phyloP scores from a whole-genome alignment of 2,329 filamentous ascomycete genomes.

The Cytospora paraplurivora region DNA sequence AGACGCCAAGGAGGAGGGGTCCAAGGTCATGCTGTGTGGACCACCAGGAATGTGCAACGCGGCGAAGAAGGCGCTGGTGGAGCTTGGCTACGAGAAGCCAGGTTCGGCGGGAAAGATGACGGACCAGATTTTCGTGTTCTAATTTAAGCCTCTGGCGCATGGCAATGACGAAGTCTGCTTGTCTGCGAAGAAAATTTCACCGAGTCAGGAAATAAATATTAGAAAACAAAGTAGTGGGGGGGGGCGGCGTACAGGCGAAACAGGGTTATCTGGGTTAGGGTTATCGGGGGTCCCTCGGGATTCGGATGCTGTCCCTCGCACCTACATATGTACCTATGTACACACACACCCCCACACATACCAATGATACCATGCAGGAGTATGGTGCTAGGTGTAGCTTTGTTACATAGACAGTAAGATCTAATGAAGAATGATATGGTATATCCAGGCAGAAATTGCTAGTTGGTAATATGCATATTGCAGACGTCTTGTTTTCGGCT shows the following conservation, averaged over 20 bases:
- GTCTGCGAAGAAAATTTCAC: not conserved
- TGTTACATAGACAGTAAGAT: not conserved
- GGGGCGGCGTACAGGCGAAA: not conserved
- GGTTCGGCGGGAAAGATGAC: conserved; percentile 52
- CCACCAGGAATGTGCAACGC: conserved; percentile 63
- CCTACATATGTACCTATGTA: not conserved
- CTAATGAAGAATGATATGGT: not conserved
- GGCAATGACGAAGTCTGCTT: not conserved
- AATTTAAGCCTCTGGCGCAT: conserved; percentile 11
- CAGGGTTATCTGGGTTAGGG: not conserved
- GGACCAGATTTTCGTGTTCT: conserved; percentile 60
- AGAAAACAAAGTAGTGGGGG: not conserved
- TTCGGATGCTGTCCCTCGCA: not conserved
- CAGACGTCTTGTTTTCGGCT: not conserved
- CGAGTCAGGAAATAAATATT: too few relatives aligned
- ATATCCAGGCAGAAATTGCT: not conserved
- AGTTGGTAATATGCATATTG: not conserved
- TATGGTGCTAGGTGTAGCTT: not conserved
- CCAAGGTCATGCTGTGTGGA: conserved; percentile 61
- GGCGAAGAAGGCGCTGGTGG: conserved; percentile 52
- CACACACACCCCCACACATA: not conserved
- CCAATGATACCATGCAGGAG: not conserved
- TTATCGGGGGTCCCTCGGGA: not conserved
- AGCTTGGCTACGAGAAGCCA: conserved; percentile 54
- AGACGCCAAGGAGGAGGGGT: conserved; percentile 42